These are phyloP conservation scores for Circinella minor DNA, from an alignment of 371 early-diverging fungal species.

Conservation along the genomic window DNA sequence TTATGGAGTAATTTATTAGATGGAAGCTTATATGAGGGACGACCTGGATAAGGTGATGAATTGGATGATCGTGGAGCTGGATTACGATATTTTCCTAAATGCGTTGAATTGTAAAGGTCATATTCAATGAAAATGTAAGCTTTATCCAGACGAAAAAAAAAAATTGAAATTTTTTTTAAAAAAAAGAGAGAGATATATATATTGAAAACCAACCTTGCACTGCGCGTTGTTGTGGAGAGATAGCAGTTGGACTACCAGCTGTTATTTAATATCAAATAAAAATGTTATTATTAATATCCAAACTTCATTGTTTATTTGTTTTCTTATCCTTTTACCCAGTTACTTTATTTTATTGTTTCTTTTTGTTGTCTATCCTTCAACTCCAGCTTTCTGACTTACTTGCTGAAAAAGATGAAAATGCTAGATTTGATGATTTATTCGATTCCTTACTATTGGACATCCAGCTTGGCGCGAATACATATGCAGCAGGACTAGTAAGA, in stretches of 20 bases:
- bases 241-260: not conserved
- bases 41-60: constrained; percentile 21
- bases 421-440: constrained; percentile 4
- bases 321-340: too few relatives aligned
- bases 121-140: too few relatives aligned
- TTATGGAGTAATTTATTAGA: not conserved
- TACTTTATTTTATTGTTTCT: too few relatives aligned
- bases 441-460: constrained; percentile 15
- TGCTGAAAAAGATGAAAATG: constrained; percentile 21
- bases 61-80: constrained; percentile 13
- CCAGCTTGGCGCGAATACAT: constrained; percentile 22
- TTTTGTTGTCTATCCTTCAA: too few relatives aligned
- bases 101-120: not conserved
- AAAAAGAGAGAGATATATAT: too few relatives aligned
- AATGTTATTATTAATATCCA: too few relatives aligned
- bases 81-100: not conserved
- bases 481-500: constrained; percentile 12
- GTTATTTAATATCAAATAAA: not conserved
- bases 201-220: not conserved
- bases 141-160: too few relatives aligned
- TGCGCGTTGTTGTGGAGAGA: not conserved
- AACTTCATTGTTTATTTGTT: too few relatives aligned
- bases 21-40: constrained; percentile 3
- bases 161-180: too few relatives aligned
- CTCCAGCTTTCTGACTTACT: not conserved